Base-by-base conservation (phyloP, 371 early-diverging fungal genomes). In the Actinomortierella wolfii region DNA sequence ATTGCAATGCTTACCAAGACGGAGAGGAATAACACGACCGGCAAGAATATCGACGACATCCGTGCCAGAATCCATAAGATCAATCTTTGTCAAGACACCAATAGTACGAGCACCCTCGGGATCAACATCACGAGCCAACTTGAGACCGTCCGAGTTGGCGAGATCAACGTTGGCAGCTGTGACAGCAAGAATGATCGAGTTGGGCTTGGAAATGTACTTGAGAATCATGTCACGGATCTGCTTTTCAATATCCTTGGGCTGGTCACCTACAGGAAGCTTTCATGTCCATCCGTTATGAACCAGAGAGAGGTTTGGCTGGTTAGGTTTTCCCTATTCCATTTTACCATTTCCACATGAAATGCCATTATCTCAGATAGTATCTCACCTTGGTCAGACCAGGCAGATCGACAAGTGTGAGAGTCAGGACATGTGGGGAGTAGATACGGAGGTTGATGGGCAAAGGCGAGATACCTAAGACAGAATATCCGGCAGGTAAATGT, bases 1-100 rank as follows among this genome's bases (percentile, higher is more conserved):
- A n/a, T n/a, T n/a, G n/a, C n/a, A n/a, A n/a, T n/a, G n/a, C 42
- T 64, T 63, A 81, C 96, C 99, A 24, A 99, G 83, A 42, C 94
- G 83, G 59, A 99, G 83, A 2, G 97, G 98, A 66, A 99, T 95
- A 40, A 98, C 88, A 18, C 97, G 86, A 5, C 98, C 98, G 20
- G 98, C 97, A 63, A 99, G 86, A 67, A 99, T 96, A 76, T 99
- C 98, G 44, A 99, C 93, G 17, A 99, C 97, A 79, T 99, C 98
- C 5, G 99, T 99, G n/a, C 99, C 99, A 64, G 89, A 87, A 80
- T 99, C 99, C 99, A 99, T 99, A 59, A 99, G 81, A 80, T 99
- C 99, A 41, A 99, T 89, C 79, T 99, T 99, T 57, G 99, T 99
- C 70, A 99, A 79, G 23, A 99, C 99, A 73, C 99, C 99, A 57